Evolutionary conservation across 2,329 filamentous ascomycete genomes (phyloP).

Genomic region (Colletotrichum shisoi): DNA sequence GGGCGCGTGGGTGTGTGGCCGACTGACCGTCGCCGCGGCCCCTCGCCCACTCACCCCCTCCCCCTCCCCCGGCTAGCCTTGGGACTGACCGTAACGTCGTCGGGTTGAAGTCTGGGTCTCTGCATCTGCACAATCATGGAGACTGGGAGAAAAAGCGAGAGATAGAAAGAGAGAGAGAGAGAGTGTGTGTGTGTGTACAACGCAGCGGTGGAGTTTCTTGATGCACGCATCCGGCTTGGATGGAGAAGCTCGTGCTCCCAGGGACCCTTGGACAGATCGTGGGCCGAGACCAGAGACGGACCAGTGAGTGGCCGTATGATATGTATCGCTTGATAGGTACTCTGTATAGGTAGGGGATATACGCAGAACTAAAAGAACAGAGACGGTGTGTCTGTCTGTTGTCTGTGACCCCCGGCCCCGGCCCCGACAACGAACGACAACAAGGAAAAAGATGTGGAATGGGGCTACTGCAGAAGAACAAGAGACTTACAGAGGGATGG

Average conservation of each 20-base stretch:
- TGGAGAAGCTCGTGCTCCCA: slow-evolving; percentile 6
- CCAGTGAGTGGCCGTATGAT: neutral
- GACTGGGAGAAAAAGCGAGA: neutral
- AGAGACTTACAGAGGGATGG: slow-evolving; percentile 10
- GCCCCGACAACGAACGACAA: neutral
- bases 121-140: slow-evolving; percentile 8
- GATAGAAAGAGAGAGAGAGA: no score
- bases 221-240: slow-evolving; percentile 29
- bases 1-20: neutral
- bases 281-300: slow-evolving; percentile 19
- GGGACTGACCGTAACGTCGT: slow-evolving; percentile 25
- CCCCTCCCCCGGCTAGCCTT: slow-evolving; percentile 10
- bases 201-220: slow-evolving; percentile 25
- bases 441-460: neutral
- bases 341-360: no score
- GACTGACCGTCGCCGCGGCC: slow-evolving; percentile 9
- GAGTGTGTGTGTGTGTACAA: slow-evolving; percentile 14
- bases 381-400: neutral
- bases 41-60: neutral
- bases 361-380: neutral
- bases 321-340: neutral
- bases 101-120: slow-evolving; percentile 17
- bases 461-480: slow-evolving; percentile 19
- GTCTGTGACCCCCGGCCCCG: neutral
- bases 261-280: slow-evolving; percentile 31